Conservation (phyloP, 2,329 filamentous ascomycete genomes). For the Verticillium isaacii region DNA sequence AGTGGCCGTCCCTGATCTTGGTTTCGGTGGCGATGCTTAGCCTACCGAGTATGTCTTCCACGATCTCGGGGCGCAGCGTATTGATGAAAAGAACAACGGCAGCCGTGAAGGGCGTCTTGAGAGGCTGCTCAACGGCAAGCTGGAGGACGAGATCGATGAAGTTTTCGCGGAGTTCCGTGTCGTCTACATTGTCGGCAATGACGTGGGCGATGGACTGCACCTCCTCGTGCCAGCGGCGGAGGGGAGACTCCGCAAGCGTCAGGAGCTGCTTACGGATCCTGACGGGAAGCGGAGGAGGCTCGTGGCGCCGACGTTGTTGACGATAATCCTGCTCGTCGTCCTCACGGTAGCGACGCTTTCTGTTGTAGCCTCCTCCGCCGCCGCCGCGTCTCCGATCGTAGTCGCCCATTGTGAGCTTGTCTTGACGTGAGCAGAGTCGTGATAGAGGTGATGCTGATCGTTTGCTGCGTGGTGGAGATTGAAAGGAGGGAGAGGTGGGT, state of each 20-base stretch:
- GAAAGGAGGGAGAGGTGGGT: slow-evolving; percentile 5
- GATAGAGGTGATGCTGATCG: not conserved
- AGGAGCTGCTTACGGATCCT: slow-evolving; percentile 75
- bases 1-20: slow-evolving; percentile 67
- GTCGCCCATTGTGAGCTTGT: slow-evolving; percentile 44
- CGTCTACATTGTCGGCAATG: slow-evolving; percentile 80
- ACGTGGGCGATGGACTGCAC: slow-evolving; percentile 69
- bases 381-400: slow-evolving; percentile 50
- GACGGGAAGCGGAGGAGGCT: slow-evolving; percentile 63
- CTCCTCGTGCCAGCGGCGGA: slow-evolving; percentile 75
- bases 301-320: slow-evolving; percentile 67
- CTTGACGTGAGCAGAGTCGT: not conserved
- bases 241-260: slow-evolving; percentile 74
- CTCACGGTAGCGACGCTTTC: slow-evolving; percentile 78
- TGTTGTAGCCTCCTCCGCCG: slow-evolving; percentile 47
- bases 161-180: slow-evolving; percentile 67
- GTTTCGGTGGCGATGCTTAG: slow-evolving; percentile 59
- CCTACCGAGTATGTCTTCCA: slow-evolving; percentile 63
- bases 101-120: slow-evolving; percentile 95
- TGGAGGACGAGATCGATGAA: slow-evolving; percentile 73
- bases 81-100: slow-evolving; percentile 79
- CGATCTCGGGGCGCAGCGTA: slow-evolving; percentile 69
- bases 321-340: slow-evolving; percentile 75
- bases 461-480: not conserved
- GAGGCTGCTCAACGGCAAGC: slow-evolving; percentile 81